phyloP scores from a whole-genome alignment of 768 basidiomycete genomes.

The Russula virescens region DNA sequence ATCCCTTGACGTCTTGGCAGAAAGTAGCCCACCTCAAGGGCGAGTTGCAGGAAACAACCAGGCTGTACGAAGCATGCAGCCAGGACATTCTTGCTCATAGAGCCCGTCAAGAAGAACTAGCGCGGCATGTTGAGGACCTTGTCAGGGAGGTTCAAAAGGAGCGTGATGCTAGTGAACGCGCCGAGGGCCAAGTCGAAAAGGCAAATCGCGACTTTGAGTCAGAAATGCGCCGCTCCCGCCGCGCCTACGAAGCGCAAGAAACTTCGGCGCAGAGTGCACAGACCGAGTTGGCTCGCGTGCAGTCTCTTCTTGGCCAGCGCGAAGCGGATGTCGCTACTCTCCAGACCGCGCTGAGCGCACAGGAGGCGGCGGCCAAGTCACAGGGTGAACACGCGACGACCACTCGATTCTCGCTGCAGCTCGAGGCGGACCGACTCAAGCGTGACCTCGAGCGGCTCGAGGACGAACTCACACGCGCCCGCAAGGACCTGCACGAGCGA shows the following conservation, averaged over 20 bases:
- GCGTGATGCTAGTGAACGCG: slow-evolving; percentile 48
- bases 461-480: slow-evolving; percentile 66
- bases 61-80: slow-evolving; percentile 57
- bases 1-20: slow-evolving; percentile 35
- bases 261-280: slow-evolving; percentile 58
- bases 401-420: slow-evolving; percentile 78
- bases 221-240: slow-evolving; percentile 51
- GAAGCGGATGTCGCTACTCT: slow-evolving; percentile 72
- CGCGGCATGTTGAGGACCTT: slow-evolving; percentile 65
- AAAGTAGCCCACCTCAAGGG: slow-evolving; percentile 62
- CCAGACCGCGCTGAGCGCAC: slow-evolving; percentile 59
- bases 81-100: slow-evolving; percentile 64
- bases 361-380: slow-evolving; percentile 73
- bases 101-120: slow-evolving; percentile 71
- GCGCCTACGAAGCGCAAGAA: slow-evolving; percentile 65
- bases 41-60: slow-evolving; percentile 59
- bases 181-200: slow-evolving; percentile 48
- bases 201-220: slow-evolving; percentile 62
- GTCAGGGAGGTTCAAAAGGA: slow-evolving; percentile 57
- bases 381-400: slow-evolving; percentile 81
- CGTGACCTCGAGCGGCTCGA: slow-evolving; percentile 79
- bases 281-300: slow-evolving; percentile 55
- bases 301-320: slow-evolving; percentile 60
- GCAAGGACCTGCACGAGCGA: slow-evolving; percentile 61
- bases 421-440: slow-evolving; percentile 82